Evolutionary conservation across 176 grass and related monocot genomes (phyloP).

Genomic region (Zoysia pacifica): DNA sequence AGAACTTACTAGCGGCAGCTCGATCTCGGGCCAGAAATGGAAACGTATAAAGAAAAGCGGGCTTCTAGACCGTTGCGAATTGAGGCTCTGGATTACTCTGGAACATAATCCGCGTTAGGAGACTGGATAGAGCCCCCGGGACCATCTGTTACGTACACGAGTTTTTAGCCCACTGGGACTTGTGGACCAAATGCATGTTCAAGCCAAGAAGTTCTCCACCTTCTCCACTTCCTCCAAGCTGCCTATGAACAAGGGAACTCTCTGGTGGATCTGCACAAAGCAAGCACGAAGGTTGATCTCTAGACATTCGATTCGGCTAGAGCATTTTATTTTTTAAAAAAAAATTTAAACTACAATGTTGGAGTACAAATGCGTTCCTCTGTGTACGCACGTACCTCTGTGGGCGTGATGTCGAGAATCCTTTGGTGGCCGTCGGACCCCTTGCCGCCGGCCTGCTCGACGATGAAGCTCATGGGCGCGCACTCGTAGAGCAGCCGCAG

Average conservation of each 20-base stretch:
- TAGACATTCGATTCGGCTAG: neutral
- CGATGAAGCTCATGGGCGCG: slow-evolving; percentile 99
- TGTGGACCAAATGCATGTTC: slow-evolving; percentile 10
- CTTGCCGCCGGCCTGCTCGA: slow-evolving; percentile 95
- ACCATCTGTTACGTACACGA: too few species aligned
- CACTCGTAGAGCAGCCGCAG: slow-evolving; percentile 97
- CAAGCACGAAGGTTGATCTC: neutral
- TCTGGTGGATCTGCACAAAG: slow-evolving; percentile 75
- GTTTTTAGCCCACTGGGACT: neutral
- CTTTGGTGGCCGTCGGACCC: slow-evolving; percentile 88
- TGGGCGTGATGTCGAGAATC: slow-evolving; percentile 83
- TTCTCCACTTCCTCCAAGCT: slow-evolving; percentile 96
- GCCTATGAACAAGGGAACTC: slow-evolving; percentile 93
- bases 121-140: too few species aligned
- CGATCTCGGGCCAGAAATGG: neutral
- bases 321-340: neutral
- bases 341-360: neutral
- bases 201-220: slow-evolving; percentile 87
- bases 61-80: too few species aligned
- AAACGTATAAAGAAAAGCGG: neutral
- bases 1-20: neutral
- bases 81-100: neutral
- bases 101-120: too few species aligned
- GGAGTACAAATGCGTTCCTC: neutral
- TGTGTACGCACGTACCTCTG: slow-evolving; percentile 53